Evolutionary conservation across 768 basidiomycete species (phyloP), one percentile per base, ranked within the genome.

Genomic region (Boletus edulis): DNA sequence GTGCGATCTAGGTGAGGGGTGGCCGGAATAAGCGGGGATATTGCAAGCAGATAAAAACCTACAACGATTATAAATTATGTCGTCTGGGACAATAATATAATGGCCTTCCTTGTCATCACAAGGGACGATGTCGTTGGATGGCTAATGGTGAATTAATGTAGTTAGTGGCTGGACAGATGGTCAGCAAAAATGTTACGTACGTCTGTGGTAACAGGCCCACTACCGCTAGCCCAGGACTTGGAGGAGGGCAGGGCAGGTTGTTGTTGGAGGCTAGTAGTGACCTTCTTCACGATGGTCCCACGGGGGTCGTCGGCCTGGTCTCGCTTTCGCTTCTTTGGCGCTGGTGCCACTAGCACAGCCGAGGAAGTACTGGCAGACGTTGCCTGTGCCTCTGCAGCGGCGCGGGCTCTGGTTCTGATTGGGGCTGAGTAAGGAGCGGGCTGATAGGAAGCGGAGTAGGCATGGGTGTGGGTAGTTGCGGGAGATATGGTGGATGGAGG

Each of bases 91-190:
- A 69, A 98, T 91, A 66, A 98, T 95, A 73, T 95, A 99, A 76
- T 99, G 97, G 14, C 97, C 97, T 69, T 99, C 97, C 74, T 96
- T 91, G 77, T 99, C 97, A 71, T 97, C 94, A 75, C 93, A 97
- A 52, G 90, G 76, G 47, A 84, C 78, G 57, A 82, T 74, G 17
- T 76, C 82, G 67, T 87, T 90, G 60, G 85, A 80, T 59, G 82
- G 76, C 85, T 87, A 72, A 57, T 64, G 67, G 44, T 18, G 51
- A 60, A 54, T 67, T 59, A 64, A 61, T 59, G 60, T 61, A 66
- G 63, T 62, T 69, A 56, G 66, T 60, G 60, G 62, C 59, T 50
- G 38, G 40, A 41, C 31, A 40, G 53, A 48, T 49, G 31, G 38
- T 31, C 18, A 35, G 51, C 58, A 63, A 60, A 29, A 51, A 50